These are phyloP conservation scores for Colletotrichum eremochloae DNA, from an alignment of 2,329 filamentous ascomycete genomes.

Conservation along the genomic window DNA sequence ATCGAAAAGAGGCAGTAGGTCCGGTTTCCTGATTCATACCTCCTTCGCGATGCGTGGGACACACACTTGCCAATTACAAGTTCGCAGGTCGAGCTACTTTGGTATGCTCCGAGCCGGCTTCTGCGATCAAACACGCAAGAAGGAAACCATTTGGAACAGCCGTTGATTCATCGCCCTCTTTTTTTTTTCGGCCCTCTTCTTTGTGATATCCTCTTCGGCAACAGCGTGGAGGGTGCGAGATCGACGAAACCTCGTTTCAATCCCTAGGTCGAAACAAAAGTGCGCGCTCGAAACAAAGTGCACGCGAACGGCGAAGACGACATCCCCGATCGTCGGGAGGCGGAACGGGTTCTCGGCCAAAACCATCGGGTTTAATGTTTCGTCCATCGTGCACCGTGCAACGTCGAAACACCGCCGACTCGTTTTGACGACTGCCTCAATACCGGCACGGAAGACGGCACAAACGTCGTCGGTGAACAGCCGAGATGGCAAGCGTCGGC, in stretches of 20 bases:
- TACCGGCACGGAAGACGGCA: background rate
- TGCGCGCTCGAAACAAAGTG: background rate
- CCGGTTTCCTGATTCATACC: background rate
- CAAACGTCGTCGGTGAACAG: background rate
- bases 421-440: background rate
- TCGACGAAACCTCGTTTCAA: background rate
- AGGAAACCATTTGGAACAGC: conserved; percentile 1
- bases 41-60: background rate
- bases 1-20: background rate
- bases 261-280: conserved; percentile 4
- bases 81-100: background rate
- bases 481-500: background rate
- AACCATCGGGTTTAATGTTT: background rate
- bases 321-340: background rate
- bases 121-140: background rate
- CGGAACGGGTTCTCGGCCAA: background rate
- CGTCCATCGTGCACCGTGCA: background rate
- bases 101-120: background rate
- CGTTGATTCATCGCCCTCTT: background rate
- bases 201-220: background rate
- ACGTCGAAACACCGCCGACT: conserved; percentile 1
- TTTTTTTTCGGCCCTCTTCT: background rate
- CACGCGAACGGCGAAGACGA: background rate
- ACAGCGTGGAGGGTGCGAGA: background rate
- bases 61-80: background rate